Conservation (phyloP, 768 basidiomycete genomes). For the Rickenella mellea region DNA sequence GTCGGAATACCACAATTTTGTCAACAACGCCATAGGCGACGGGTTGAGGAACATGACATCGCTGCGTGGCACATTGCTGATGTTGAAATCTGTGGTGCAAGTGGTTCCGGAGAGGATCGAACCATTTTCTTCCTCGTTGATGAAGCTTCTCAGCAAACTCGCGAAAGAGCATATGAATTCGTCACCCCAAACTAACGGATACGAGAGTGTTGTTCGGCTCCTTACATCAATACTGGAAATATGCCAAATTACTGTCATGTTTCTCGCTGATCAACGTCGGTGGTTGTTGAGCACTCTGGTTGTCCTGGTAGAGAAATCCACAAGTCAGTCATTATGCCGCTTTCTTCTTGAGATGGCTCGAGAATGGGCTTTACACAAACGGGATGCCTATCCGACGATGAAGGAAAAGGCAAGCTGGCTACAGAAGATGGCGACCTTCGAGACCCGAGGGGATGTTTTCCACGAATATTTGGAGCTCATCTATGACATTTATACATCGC, state of each 20-base stretch:
- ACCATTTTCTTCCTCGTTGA: conserved; percentile 59
- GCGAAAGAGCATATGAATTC: conserved; percentile 78
- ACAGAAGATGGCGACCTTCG: conserved; percentile 80
- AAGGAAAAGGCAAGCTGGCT: conserved; percentile 91
- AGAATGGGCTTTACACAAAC: conserved; percentile 82
- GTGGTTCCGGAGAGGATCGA: conserved; percentile 79
- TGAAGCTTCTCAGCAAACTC: conserved; percentile 78
- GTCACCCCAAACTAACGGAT: conserved; percentile 27
- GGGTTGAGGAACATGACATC: conserved; percentile 65
- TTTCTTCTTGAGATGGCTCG: conserved; percentile 80
- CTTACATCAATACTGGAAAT: conserved; percentile 81
- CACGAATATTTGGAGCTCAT: conserved; percentile 82
- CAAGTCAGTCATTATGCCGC: conserved; percentile 65
- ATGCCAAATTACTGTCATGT: conserved; percentile 68
- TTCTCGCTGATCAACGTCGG: conserved; percentile 79
- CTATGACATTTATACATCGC: conserved; percentile 89
- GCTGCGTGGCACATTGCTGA: conserved; percentile 71
- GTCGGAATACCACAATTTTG: conserved; percentile 69
- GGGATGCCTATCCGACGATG: conserved; percentile 82
- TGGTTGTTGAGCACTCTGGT: conserved; percentile 70
- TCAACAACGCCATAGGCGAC: conserved; percentile 67
- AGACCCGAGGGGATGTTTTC: conserved; percentile 77
- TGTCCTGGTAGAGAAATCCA: conserved; percentile 83
- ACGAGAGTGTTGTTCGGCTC: conserved; percentile 52
- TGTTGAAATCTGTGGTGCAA: conserved; percentile 80